Percentiles rank a stretch among this genome's conserved stretches.
phyloP scores from a whole-genome alignment of 139 green algal species.

The Coelastrella sp. region DNA sequence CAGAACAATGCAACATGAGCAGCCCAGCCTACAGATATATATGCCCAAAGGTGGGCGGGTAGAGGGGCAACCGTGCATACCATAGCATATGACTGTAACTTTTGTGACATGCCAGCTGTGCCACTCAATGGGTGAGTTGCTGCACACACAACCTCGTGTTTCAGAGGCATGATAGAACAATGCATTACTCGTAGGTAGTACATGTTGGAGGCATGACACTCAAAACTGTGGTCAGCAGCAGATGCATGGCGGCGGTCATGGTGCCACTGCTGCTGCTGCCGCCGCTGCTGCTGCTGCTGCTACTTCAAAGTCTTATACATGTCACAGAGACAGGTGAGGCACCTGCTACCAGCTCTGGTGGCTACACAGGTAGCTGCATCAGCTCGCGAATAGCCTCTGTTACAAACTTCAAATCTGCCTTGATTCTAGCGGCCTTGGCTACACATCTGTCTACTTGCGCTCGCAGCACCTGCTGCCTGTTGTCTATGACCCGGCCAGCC shows the following conservation, averaged over 20 bases:
- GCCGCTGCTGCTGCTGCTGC: too few relatives aligned
- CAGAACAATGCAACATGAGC: too few relatives aligned
- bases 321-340: background rate
- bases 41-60: too few relatives aligned
- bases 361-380: constrained; percentile 32
- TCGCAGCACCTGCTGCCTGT: background rate
- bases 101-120: too few relatives aligned
- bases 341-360: background rate
- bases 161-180: background rate
- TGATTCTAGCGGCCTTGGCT: constrained; percentile 43
- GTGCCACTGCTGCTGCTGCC: too few relatives aligned
- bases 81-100: too few relatives aligned
- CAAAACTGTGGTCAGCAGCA: too few relatives aligned
- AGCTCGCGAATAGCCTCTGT: constrained; percentile 43
- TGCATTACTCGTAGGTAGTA: too few relatives aligned
- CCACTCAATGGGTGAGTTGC: background rate
- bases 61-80: too few relatives aligned
- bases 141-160: background rate
- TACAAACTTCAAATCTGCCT: constrained; percentile 51
- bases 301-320: background rate
- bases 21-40: too few relatives aligned
- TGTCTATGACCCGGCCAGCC: background rate
- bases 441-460: constrained; percentile 1
- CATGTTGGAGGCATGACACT: too few relatives aligned
- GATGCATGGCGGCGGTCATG: too few relatives aligned